These are phyloP conservation scores for Gossypium bickii DNA, from an alignment of 345 rosid genomes.

Conservation along the genomic window DNA sequence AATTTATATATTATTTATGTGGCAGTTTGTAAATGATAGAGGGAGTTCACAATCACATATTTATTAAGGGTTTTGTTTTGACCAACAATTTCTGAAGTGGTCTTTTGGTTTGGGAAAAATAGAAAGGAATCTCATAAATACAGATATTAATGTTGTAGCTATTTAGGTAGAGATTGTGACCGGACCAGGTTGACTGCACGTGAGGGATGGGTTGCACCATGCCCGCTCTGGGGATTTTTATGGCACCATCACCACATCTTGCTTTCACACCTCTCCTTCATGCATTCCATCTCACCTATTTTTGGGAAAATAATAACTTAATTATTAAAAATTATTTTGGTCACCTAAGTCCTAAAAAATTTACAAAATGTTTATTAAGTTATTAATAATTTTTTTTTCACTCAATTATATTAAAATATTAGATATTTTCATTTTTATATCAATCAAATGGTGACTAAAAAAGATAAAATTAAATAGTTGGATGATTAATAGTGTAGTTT, in stretches of 20 bases:
- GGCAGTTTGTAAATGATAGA: neutral
- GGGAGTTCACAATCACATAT: neutral
- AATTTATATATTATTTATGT: neutral
- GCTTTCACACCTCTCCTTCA: too few relatives aligned
- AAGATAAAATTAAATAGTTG: too few relatives aligned
- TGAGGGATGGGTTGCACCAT: neutral
- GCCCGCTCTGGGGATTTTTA: neutral
- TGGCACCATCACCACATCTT: too few relatives aligned
- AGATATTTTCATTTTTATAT: too few relatives aligned
- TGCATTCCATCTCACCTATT: too few relatives aligned
- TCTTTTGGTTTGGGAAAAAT: neutral
- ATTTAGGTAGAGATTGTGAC: neutral
- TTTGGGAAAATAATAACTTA: too few relatives aligned
- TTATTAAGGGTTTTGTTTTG: conserved; percentile 5
- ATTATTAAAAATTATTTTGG: too few relatives aligned
- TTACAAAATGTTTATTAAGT: too few relatives aligned
- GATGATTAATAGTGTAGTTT: rapidly evolving
- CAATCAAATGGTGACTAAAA: rapidly evolving
- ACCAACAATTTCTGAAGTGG: neutral
- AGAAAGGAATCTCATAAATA: neutral
- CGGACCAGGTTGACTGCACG: conserved; percentile 7
- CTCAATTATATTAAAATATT: too few relatives aligned
- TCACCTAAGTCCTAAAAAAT: too few relatives aligned
- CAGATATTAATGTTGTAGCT: neutral
- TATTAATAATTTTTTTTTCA: too few relatives aligned